Percentiles rank a stretch among this genome's conserved stretches.
phyloP scores from a whole-genome alignment of 2,329 filamentous ascomycete genomes.

The Pseudocercospora fuligena region DNA sequence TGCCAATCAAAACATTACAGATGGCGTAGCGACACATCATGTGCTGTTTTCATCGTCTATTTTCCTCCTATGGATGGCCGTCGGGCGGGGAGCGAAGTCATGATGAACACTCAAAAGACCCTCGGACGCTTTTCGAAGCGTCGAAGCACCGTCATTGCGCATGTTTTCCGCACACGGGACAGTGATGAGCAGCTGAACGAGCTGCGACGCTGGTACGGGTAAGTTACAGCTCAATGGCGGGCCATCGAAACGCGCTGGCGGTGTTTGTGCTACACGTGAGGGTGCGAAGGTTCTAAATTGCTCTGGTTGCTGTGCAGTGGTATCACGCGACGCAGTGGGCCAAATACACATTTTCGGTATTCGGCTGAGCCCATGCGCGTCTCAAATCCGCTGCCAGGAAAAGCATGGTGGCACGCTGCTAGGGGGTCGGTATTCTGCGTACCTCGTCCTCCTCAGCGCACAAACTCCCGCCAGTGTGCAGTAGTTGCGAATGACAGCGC shows the following conservation, averaged over 20 bases:
- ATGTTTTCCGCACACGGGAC: not conserved
- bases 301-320: not conserved
- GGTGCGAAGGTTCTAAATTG: not conserved
- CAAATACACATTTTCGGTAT: not conserved
- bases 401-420: not conserved
- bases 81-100: not conserved
- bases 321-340: slow-evolving; percentile 2
- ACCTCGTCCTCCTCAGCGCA: too few species aligned
- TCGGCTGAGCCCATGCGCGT: slow-evolving; percentile 4
- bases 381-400: slow-evolving; percentile 1
- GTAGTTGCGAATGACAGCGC: not conserved
- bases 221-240: not conserved
- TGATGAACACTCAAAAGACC: not conserved
- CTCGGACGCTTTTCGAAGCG: not conserved
- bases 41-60: not conserved
- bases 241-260: not conserved
- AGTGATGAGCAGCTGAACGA: not conserved
- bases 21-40: slow-evolving; percentile 1
- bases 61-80: not conserved
- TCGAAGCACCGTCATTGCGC: not conserved
- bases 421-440: too few species aligned
- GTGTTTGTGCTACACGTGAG: not conserved
- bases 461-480: not conserved
- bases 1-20: not conserved
- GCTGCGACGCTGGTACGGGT: slow-evolving; percentile 1